A percentile compares a stretch with the other conserved stretches of the same genome.
These are phyloP conservation scores for Exophiala mesophila DNA, from an alignment of 2,329 filamentous ascomycete species.

Conservation along the genomic window DNA sequence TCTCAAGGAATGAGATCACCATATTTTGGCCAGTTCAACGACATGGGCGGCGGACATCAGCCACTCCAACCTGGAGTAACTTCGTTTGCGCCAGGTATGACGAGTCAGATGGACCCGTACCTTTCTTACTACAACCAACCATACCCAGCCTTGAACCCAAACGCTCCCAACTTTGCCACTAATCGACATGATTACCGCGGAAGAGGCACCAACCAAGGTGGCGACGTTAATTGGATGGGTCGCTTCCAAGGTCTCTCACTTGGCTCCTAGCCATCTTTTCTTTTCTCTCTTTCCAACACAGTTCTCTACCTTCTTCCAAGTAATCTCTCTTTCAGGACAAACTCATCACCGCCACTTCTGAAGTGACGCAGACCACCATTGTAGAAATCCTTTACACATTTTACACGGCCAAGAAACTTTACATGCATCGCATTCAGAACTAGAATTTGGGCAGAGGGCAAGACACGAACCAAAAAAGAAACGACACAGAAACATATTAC, in stretches of 20 bases:
- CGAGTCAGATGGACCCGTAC: slow-evolving; percentile 28
- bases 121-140: slow-evolving; percentile 30
- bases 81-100: slow-evolving; percentile 28
- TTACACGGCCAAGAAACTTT: neutral
- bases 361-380: neutral
- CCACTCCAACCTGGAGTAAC: slow-evolving; percentile 31
- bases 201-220: slow-evolving; percentile 32
- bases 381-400: neutral
- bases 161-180: slow-evolving; percentile 24
- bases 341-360: neutral
- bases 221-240: slow-evolving; percentile 23
- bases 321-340: neutral
- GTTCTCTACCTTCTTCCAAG: neutral
- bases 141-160: slow-evolving; percentile 18
- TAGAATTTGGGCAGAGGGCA: neutral
- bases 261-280: slow-evolving; percentile 46
- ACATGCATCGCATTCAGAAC: neutral
- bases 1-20: slow-evolving; percentile 13
- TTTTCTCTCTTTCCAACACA: neutral
- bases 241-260: slow-evolving; percentile 62
- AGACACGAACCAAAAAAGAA: neutral
- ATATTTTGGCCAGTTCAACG: slow-evolving; percentile 19
- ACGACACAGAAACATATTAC: neutral
- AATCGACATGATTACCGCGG: slow-evolving; percentile 23
- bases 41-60: slow-evolving; percentile 18